These are phyloP conservation scores for Allantophomopsis lycopodina DNA, from an alignment of 2,329 filamentous ascomycete species.

Conservation along the genomic window DNA sequence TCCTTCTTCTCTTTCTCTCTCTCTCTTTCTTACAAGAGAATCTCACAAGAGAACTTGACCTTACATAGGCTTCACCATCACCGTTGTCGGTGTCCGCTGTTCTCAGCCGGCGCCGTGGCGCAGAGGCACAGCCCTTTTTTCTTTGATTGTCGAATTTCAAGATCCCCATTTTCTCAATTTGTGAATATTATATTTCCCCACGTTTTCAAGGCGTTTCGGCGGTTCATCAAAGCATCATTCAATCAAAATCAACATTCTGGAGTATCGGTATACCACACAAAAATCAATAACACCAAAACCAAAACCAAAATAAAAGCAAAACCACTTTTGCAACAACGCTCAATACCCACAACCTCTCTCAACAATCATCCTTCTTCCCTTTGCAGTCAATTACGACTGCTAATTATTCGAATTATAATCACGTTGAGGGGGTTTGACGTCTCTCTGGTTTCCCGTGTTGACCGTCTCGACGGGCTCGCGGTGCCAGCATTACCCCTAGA, in stretches of 20 bases:
- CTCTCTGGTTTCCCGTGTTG: constrained; percentile 5
- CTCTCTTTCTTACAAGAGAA: too few species aligned
- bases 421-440: constrained; percentile 12
- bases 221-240: constrained; percentile 14
- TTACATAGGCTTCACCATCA: constrained; percentile 5
- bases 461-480: constrained; percentile 8
- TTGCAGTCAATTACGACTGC: constrained; percentile 16
- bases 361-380: constrained; percentile 17
- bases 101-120: constrained; percentile 19
- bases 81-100: constrained; percentile 17
- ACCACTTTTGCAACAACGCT: background rate
- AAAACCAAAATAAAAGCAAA: background rate
- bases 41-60: too few species aligned
- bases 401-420: constrained; percentile 10
- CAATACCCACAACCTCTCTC: background rate
- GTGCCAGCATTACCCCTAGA: constrained; percentile 7
- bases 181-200: background rate
- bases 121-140: constrained; percentile 14
- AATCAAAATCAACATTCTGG: constrained; percentile 2
- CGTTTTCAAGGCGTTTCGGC: constrained; percentile 6
- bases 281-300: background rate
- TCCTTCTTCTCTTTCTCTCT: too few species aligned
- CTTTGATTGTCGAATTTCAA: constrained; percentile 14
- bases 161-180: too few species aligned
- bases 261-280: background rate